phyloP scores from a whole-genome alignment of 1,284 basidiomycete genomes.

The Neolentinus lepideus region DNA sequence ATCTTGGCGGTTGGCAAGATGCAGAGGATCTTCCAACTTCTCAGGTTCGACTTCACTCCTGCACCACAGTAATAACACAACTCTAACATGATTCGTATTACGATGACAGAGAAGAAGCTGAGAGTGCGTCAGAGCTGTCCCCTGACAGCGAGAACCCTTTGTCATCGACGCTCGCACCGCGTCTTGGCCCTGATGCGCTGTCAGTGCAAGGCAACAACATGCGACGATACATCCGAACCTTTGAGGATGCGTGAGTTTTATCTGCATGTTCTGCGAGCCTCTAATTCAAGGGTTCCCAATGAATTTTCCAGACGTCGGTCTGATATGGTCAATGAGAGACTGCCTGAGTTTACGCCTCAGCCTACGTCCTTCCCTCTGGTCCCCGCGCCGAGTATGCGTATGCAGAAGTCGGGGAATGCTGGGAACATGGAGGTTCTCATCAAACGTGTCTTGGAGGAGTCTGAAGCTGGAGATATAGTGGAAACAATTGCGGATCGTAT shows the following conservation, averaged over 20 bases:
- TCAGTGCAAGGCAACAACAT: constrained; percentile 55
- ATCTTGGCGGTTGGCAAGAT: constrained; percentile 91
- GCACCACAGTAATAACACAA: background rate
- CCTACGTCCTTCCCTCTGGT: constrained; percentile 36
- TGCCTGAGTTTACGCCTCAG: constrained; percentile 53
- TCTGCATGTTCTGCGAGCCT: no score
- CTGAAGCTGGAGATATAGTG: constrained; percentile 44
- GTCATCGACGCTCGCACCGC: constrained; percentile 30
- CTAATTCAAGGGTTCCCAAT: no score
- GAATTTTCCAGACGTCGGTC: constrained; percentile 63
- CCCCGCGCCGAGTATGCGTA: constrained; percentile 58
- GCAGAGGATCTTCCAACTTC: constrained; percentile 84
- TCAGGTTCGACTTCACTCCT: constrained; percentile 49
- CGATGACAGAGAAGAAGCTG: constrained; percentile 78
- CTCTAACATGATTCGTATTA: background rate
- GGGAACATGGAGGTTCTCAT: constrained; percentile 82
- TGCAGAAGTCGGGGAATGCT: constrained; percentile 51
- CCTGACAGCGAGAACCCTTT: constrained; percentile 21
- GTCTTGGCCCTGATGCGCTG: constrained; percentile 41
- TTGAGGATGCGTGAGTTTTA: constrained; percentile 84
- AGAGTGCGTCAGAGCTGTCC: constrained; percentile 87
- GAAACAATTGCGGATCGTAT: constrained; percentile 56
- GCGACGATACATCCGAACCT: constrained; percentile 79
- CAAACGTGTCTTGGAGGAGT: constrained; percentile 61
- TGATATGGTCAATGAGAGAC: constrained; percentile 89